Evolutionary conservation across 768 basidiomycete species (phyloP).

Genomic region (Auricularia heimuer): DNA sequence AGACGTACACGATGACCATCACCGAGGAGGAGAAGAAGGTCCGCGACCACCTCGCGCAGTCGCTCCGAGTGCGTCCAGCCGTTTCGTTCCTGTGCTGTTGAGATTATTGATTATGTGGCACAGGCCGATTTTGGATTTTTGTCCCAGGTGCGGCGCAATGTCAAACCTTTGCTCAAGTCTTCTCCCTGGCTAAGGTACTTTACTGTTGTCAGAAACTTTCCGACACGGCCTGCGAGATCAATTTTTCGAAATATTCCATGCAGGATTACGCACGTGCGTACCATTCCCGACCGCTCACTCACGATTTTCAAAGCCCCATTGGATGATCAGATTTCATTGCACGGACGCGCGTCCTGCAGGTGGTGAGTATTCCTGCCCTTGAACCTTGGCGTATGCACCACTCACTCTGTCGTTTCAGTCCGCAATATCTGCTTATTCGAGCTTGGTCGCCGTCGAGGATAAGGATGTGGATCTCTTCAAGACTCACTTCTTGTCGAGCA

Average conservation of each 20-base stretch:
- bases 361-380: too few relatives aligned
- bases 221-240: constrained; percentile 19
- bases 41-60: constrained; percentile 16
- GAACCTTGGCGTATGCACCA: too few relatives aligned
- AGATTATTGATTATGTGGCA: background rate
- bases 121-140: constrained; percentile 22
- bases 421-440: constrained; percentile 16
- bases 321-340: constrained; percentile 6
- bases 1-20: constrained; percentile 17
- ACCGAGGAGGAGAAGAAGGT: constrained; percentile 18
- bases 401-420: too few relatives aligned
- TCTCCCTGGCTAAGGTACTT: too few relatives aligned
- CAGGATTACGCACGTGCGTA: constrained; percentile 9
- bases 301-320: background rate
- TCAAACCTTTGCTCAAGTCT: too few relatives aligned
- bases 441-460: constrained; percentile 11
- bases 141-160: constrained; percentile 4
- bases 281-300: background rate
- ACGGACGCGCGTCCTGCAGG: constrained; percentile 14
- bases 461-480: constrained; percentile 14
- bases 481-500: constrained; percentile 12
- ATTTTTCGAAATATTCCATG: constrained; percentile 19
- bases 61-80: constrained; percentile 13
- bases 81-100: background rate
- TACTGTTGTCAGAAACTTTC: constrained; percentile 11